These are phyloP conservation scores for Aspergillus sp. DNA, from an alignment of 2,329 filamentous ascomycete genomes.

Conservation along the genomic window DNA sequence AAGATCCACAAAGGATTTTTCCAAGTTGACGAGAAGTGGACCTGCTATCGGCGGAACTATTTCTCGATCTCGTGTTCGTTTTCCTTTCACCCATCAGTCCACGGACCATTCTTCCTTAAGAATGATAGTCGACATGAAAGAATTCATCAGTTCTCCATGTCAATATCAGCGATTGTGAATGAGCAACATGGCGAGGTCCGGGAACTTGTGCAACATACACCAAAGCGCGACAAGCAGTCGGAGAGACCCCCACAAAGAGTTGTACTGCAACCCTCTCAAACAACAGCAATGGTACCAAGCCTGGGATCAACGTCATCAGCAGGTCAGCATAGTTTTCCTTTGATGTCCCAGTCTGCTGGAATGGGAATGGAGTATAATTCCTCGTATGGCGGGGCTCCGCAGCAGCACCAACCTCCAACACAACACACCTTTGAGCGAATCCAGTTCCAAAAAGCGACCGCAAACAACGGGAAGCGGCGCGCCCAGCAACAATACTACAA, in stretches of 20 bases:
- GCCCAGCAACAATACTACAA: slow-evolving; percentile 93
- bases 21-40: slow-evolving; percentile 77
- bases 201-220: slow-evolving; percentile 85
- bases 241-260: slow-evolving; percentile 71
- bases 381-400: slow-evolving; percentile 29
- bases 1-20: slow-evolving; percentile 92
- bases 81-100: slow-evolving; percentile 63
- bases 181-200: slow-evolving; percentile 73
- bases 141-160: slow-evolving; percentile 76
- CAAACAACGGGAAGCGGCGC: slow-evolving; percentile 87
- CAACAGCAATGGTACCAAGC: slow-evolving; percentile 44
- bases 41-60: slow-evolving; percentile 89
- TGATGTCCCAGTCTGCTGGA: slow-evolving; percentile 23
- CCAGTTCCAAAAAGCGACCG: slow-evolving; percentile 90
- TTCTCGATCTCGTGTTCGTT: slow-evolving; percentile 83
- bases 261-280: slow-evolving; percentile 65
- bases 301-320: slow-evolving; percentile 23
- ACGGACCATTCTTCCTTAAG: slow-evolving; percentile 59
- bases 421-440: slow-evolving; percentile 80
- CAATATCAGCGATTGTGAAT: slow-evolving; percentile 79
- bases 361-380: slow-evolving; percentile 36
- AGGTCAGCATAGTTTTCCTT: slow-evolving; percentile 27
- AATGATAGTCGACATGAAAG: slow-evolving; percentile 50
- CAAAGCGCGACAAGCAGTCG: slow-evolving; percentile 86
- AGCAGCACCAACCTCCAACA: slow-evolving; percentile 38